Base-by-base conservation (phyloP, 2,329 filamentous ascomycete genomes). In the Cadophora sp. region DNA sequence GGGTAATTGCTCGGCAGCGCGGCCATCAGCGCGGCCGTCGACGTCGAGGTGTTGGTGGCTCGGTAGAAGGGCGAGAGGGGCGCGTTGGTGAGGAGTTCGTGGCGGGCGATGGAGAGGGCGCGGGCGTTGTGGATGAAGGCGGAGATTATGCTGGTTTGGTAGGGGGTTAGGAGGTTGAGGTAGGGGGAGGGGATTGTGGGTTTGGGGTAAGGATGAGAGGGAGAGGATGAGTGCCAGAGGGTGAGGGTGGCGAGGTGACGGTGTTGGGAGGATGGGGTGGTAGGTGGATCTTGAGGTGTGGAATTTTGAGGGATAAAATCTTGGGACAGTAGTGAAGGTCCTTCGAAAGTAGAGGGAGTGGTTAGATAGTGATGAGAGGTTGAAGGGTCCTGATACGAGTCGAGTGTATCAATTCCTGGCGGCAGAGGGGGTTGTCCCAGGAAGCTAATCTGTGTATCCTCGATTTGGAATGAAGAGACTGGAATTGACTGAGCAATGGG, bases 41-140 rank as follows among this genome's bases (percentile, higher is more conserved):
- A 22, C 2, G 43, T 48, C 5, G 43, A 48, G 22, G 43, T 48
- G n/a, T 22, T 70, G 19, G 62, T 60, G 4, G 73, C 68, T 1
- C 65, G n/a, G 71, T 79, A 80, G 71, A 81, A 81, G 1, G 77
- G 79, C 1, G 80, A 81, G 22, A 76, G 55, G 34, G 43, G 56
- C 14, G 16, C 1, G 11, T 46, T 48, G 19, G 16, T 34, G 14
- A 69, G 27, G 43, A 73, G 55, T 12, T 12, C 69, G 3, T 68
- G 50, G 7, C 77, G 26, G 34, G 75, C 62, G 50, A 79, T 72
- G 5, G 74, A 75, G 4, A 79, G 72, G 27, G 68, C 70, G 8
- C 68, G 69, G 0, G 77, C 74, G 58, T 78, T 79, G 24, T 70
- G 60, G 9, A 78, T 31, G 43, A 68, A 75, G 5, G 76, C 76